Base-by-base conservation (phyloP, 2,329 filamentous ascomycete genomes). In the Penicillium oxalicum region DNA sequence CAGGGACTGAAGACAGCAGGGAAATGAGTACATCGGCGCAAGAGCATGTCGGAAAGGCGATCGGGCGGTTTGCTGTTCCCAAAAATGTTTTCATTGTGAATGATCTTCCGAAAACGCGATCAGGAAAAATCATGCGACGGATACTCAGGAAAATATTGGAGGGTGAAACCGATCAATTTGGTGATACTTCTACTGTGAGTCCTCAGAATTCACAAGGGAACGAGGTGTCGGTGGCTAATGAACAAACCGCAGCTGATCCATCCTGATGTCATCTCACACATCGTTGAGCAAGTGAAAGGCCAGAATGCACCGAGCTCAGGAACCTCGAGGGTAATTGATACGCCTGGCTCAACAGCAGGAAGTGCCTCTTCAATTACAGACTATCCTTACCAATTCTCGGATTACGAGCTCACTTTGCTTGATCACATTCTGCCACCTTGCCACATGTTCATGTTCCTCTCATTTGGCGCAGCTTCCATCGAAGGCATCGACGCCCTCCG, bases 61-160 rank as follows among this genome's bases (percentile, higher is more conserved):
- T 50, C 6, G 48, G 43, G 18, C 26, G 43, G 5, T 43, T 50
- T 25, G 48, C 48, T 7, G 36, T 35, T 13, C 26, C 45, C 2
- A 40, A 39, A 26, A 29, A 27, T 4, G 37, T 50, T 11, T 25
- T 42, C 24, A 25, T 42, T 11, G 48, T 45, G 5, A 44, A 28
- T 9, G 48, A 45, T 27, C 39, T 51, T 32, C 44, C 44, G 8
- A 47, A 51, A 41, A 51, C 48, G 11, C 32, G 48, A 35, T 43
- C 38, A 12, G 48, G 44, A 13, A 51, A 51, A 44, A 51, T 44
- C 5, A 25, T 28, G n/a, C 42, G 42, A 11, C 32, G 42, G 9
- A 37, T 44, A 8, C 13, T 44, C 13, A 37, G 42, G 7, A 37
- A 44, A 24, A 27, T 27, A 27, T 32, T 44, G 24, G 28, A 11